Base-by-base conservation (phyloP, 1,284 basidiomycete species). In the Phellopilus nigrolimitatus region DNA sequence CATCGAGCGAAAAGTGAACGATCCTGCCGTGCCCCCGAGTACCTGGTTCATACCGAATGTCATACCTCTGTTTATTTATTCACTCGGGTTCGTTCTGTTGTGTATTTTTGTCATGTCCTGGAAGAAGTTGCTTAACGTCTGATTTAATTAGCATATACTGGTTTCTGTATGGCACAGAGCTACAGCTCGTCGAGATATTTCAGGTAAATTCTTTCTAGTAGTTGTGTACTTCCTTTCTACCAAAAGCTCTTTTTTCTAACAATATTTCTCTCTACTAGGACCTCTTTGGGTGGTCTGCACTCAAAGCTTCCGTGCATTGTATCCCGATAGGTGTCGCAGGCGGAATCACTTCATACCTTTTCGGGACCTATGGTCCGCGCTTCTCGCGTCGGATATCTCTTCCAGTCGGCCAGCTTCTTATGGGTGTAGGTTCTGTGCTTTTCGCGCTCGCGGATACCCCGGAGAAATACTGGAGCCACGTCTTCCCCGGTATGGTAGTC, bases 401-500 rank as follows among this genome's bases (percentile, higher is more conserved):
- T 6, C 39, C 33, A 9, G 17, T 49, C 21, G 50, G 46, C 13
- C 33, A 48, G 28, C 7, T 55, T n/a, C 21, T 45, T 17, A 53
- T 56, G 54, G 38, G 22, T 4, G 38, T 37, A 13, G 47, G 41
- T n/a, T 17, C 36, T 6, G 24, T 56, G 33, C 30, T 56, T 7
- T 57, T 55, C 34, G 47, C 51, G 4, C 40, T 57, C 19, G 40
- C 41, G 3, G 54, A 53, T 21, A 30, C 39, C 4, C 46, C 45
- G 1, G 54, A 53, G 9, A 53, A 53, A 24, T 57, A 57, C 21
- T 57, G 54, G 56, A 37, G 49, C 10, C 31, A 53, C 33, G 30
- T 56, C 15, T 28, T 57, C n/a, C 56, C 56, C 5, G 54, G 54
- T 12, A 53, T 57, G 54, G 42, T 57, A n/a, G 33, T 57, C 8